These are phyloP conservation scores for Penicillium riverlandense DNA, from an alignment of 495 filamentous ascomycete species.

Conservation along the genomic window DNA sequence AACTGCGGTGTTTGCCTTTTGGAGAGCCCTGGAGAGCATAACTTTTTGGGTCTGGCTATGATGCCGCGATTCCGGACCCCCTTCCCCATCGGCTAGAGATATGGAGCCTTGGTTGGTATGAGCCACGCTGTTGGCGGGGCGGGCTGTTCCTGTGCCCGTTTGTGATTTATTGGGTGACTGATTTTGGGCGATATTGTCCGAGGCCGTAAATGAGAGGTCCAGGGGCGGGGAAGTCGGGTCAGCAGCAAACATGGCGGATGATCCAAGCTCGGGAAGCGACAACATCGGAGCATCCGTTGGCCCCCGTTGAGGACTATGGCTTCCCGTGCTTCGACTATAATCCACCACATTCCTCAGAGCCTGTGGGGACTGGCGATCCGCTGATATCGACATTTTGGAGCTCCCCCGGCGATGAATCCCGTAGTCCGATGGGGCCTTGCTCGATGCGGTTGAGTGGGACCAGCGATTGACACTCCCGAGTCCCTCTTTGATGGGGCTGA, in stretches of 20 bases:
- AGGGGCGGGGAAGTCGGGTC: conserved; percentile 11
- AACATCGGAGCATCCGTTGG: conserved; percentile 11
- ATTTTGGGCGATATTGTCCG: conserved; percentile 12
- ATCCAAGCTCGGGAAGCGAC: conserved; percentile 12
- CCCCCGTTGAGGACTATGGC: conserved; percentile 12
- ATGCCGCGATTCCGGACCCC: conserved; percentile 25
- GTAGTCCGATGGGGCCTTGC: conserved; percentile 46
- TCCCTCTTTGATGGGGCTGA: conserved; percentile 50
- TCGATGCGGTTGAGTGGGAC: conserved; percentile 72
- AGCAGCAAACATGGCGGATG: conserved; percentile 13
- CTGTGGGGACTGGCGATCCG: not conserved
- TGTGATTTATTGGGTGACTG: conserved; percentile 9
- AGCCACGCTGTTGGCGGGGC: conserved; percentile 2
- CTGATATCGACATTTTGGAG: conserved; percentile 47
- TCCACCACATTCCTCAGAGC: too few species aligned
- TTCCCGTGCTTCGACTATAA: conserved; percentile 1
- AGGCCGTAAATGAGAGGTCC: conserved; percentile 19
- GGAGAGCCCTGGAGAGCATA: conserved; percentile 86
- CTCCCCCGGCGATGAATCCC: conserved; percentile 39
- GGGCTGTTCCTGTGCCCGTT: conserved; percentile 1
- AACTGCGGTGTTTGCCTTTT: conserved; percentile 93
- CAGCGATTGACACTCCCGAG: conserved; percentile 73
- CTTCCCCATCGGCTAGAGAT: conserved; percentile 18
- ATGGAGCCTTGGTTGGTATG: conserved; percentile 20
- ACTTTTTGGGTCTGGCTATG: conserved; percentile 66